phyloP scores from a whole-genome alignment of 768 basidiomycete species.

The Lactarius psammicola region DNA sequence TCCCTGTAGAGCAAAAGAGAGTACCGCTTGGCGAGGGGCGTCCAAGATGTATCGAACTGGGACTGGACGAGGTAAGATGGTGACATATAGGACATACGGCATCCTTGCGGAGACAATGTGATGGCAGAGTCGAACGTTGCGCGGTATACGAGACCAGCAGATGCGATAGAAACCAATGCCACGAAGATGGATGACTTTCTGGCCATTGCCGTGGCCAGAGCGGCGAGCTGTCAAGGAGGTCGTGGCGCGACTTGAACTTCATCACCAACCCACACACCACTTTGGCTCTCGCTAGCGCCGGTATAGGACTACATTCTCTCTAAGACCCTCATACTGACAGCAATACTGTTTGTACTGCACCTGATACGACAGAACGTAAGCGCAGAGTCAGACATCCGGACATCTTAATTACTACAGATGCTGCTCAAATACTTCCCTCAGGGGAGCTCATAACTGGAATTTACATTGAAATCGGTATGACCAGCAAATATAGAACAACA shows the following conservation, averaged over 20 bases:
- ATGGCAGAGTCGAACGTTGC: conserved; percentile 20
- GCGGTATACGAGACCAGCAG: conserved; percentile 15
- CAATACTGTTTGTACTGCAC: too few relatives aligned
- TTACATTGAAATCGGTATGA: background rate
- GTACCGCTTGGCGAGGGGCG: conserved; percentile 70
- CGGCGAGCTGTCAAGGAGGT: background rate
- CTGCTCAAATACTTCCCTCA: background rate
- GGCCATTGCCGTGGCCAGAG: conserved; percentile 12
- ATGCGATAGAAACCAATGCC: conserved; percentile 11
- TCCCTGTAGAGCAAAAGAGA: conserved; percentile 92
- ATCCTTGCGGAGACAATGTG: conserved; percentile 82
- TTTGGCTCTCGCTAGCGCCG: too few relatives aligned
- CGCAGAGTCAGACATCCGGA: too few relatives aligned
- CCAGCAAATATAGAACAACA: background rate
- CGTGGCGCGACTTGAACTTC: background rate
- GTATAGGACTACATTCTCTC: too few relatives aligned
- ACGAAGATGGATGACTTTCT: conserved; percentile 9
- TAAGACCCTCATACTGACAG: too few relatives aligned
- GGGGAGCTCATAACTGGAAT: background rate
- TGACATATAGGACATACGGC: conserved; percentile 95
- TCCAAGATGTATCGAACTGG: conserved; percentile 65
- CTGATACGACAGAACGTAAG: too few relatives aligned
- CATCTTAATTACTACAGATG: too few relatives aligned
- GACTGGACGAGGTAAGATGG: conserved; percentile 81
- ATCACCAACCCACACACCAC: too few relatives aligned